Percentiles rank a stretch among this genome's conserved stretches.
Evolutionary conservation across 257 asterid genomes (phyloP).

Genomic region (Apocynum venetum): DNA sequence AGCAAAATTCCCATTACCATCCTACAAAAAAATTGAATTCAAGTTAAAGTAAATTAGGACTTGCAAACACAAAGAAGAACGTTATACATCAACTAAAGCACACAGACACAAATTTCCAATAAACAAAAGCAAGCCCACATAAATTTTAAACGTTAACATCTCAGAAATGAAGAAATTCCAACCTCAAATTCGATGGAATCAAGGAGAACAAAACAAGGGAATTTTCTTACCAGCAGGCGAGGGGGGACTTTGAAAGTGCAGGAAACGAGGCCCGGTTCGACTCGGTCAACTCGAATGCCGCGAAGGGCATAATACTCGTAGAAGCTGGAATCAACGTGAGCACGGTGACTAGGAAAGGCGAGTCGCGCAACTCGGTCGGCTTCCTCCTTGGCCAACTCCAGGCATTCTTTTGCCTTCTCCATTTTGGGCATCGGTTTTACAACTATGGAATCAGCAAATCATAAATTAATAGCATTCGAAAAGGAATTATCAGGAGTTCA

Average conservation of each 20-base stretch:
- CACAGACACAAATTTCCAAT: neutral
- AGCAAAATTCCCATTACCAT: constrained; percentile 51
- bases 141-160: neutral
- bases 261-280: constrained; percentile 47
- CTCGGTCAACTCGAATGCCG: constrained; percentile 57
- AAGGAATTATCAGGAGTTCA: no score
- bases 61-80: neutral
- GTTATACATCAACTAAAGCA: neutral
- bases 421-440: constrained; percentile 17
- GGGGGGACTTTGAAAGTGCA: constrained; percentile 72
- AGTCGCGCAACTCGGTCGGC: constrained; percentile 44
- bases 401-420: constrained; percentile 46
- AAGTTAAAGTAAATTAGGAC: neutral
- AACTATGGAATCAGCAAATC: neutral
- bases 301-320: constrained; percentile 55
- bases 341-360: constrained; percentile 44
- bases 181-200: neutral
- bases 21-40: constrained; percentile 28
- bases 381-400: constrained; percentile 29
- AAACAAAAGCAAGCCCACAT: neutral
- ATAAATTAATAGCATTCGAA: no score
- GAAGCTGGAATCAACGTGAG: constrained; percentile 47
- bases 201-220: neutral
- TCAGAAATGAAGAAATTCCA: neutral
- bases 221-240: constrained; percentile 56